Conservation (phyloP, 768 basidiomycete genomes). For the Trametes meyenii region DNA sequence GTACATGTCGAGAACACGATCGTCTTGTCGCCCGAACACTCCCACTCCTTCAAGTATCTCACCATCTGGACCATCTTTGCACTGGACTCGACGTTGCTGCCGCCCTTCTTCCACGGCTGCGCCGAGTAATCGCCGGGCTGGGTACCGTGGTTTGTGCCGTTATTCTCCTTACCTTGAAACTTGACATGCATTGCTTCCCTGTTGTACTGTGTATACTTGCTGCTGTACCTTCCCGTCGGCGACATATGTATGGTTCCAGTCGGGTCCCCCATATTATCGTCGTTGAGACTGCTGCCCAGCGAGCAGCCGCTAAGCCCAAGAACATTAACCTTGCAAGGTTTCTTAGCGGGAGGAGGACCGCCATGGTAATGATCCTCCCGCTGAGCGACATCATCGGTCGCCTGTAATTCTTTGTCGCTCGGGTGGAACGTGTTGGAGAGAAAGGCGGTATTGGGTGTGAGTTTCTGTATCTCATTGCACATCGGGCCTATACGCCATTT, state of each 20-base stretch:
- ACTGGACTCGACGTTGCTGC: conserved; percentile 65
- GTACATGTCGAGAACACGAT: conserved; percentile 73
- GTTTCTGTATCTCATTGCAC: conserved; percentile 68
- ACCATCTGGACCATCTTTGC: conserved; percentile 68
- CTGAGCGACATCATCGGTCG: too few relatives aligned
- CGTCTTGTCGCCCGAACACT: conserved; percentile 63
- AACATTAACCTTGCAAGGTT: conserved; percentile 16
- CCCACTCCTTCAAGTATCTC: conserved; percentile 61
- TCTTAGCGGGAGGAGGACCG: conserved; percentile 16
- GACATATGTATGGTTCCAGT: too few relatives aligned
- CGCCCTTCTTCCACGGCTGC: conserved; percentile 59
- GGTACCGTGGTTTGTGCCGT: conserved; percentile 28
- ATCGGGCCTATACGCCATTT: conserved; percentile 50
- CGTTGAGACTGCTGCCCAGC: too few relatives aligned
- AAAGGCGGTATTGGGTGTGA: conserved; percentile 55
- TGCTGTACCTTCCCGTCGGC: too few relatives aligned
- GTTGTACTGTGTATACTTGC: too few relatives aligned
- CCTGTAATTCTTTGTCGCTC: conserved; percentile 54
- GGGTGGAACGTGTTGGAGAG: conserved; percentile 70
- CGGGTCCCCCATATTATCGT: too few relatives aligned
- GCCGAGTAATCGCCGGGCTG: conserved; percentile 35
- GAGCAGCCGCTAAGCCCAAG: too few relatives aligned
- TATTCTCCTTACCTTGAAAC: conserved; percentile 5
- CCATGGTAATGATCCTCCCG: too few relatives aligned
- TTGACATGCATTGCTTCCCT: too few relatives aligned